Base-by-base conservation (phyloP, 441 rosid species). In the Euphorbia schlechtendalii region DNA sequence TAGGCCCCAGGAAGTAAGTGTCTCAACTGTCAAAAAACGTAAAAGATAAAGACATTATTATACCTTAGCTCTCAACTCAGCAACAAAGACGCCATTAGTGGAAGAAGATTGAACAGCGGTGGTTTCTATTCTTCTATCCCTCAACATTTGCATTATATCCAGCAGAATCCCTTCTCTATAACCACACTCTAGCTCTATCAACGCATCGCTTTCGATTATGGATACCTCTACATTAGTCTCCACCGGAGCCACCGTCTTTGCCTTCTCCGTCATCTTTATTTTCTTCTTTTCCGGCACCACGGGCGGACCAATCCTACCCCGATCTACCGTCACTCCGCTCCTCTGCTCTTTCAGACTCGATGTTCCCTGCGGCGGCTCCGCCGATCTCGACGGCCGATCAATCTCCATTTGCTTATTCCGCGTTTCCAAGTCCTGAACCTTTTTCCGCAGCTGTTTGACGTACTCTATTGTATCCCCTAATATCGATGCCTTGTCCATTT, bases 401-500 rank as follows among this genome's bases (percentile, higher is more conserved):
- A 41, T 59, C 76, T 88, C 88, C 74, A 79, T 80, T 40, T 78
- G 81, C 15, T 68, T 68, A 65, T 79, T 86, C 38, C 70, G 75
- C 0, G 75, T 40, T 72, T 88, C 99, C 2, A 93, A 74, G 60
- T 93, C 99, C 64, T 84, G 87, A 18, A 90, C 78, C 77, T 86
- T 88, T 70, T 83, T 84, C 8, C 83, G 76, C 3, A 93, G 78
- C 60, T 93, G 99, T 67, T 93, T 90, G 73, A 93, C 80, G 66
- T 90, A 93, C 76, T 88, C 96, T 0, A 93, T 93, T 1, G 99
- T 86, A 76, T 93, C 99, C 5, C 96, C 97, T 8, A 93, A 71
- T 61, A 93, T 90, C 6, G 99, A 93, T 7, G 91, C 96, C 79
- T 93, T 93, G 77, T 93, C 99, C 96, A 88, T 87, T 71, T 93